Percentiles rank a stretch among this genome's conserved stretches.
These are phyloP conservation scores for Diddensiella transvaalensis DNA, from an alignment of 805 yeast species.

Conservation along the genomic window DNA sequence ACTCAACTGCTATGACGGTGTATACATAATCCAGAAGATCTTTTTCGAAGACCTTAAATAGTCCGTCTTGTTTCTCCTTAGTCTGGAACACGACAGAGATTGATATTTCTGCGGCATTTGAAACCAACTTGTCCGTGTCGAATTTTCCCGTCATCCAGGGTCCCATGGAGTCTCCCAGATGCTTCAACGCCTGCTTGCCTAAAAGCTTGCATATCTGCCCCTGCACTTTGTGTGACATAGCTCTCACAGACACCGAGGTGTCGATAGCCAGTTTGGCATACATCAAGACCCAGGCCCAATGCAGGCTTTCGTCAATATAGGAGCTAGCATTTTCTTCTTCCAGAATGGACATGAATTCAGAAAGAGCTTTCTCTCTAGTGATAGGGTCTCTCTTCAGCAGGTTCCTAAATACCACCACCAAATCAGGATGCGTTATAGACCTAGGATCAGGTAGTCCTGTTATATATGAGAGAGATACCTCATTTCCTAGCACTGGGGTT, in stretches of 20 bases:
- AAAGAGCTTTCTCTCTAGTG: conserved; percentile 79
- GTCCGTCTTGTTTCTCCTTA: conserved; percentile 48
- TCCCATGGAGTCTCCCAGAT: conserved; percentile 69
- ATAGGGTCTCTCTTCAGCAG: conserved; percentile 72
- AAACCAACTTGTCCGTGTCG: conserved; percentile 65
- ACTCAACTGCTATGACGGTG: conserved; percentile 53
- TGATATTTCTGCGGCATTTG: conserved; percentile 45
- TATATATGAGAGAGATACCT: conserved; percentile 68
- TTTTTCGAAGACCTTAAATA: conserved; percentile 58
- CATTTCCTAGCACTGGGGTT: conserved; percentile 25
- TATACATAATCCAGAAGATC: conserved; percentile 54
- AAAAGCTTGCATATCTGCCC: conserved; percentile 47
- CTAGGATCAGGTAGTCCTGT: conserved; percentile 75
- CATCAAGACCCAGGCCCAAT: conserved; percentile 69
- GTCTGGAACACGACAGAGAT: conserved; percentile 55
- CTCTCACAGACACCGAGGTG: conserved; percentile 61
- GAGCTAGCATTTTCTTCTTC: conserved; percentile 20
- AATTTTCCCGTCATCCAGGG: conserved; percentile 66
- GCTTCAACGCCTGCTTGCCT: conserved; percentile 58
- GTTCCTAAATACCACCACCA: conserved; percentile 68
- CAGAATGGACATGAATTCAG: conserved; percentile 45
- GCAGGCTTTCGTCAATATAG: conserved; percentile 48
- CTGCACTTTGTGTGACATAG: conserved; percentile 61
- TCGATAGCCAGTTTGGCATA: conserved; percentile 79
- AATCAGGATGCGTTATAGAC: conserved; percentile 42